Base-by-base conservation (phyloP, 345 rosid species). In the Ricinus communis region DNA sequence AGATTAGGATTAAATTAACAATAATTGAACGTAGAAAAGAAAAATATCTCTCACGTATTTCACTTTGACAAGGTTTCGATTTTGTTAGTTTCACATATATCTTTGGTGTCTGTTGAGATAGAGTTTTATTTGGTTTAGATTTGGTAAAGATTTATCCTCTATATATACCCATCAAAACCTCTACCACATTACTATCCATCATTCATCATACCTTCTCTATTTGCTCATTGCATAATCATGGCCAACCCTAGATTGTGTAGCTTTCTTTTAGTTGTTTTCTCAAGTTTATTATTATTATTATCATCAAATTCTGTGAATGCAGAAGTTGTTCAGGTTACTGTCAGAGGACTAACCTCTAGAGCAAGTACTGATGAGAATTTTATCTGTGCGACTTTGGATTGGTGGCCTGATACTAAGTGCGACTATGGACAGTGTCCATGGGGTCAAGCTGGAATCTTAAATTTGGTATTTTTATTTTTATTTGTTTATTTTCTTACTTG, bases 351-450 rank as follows among this genome's bases (percentile, higher is more conserved):
- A 30, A 83, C 85, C 31, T 54, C 81, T 36, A 65, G 81, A 8
- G 88, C 85, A 0, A 51, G 6, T 22, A 87, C 88, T 0, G 91
- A 87, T 65, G 85, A 81, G 4, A 76, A 78, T 43, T 89, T 85
- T 33, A 65, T 89, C 1, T 89, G 91, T 68, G 88, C 81, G 1
- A 89, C 94, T 24, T 49, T 87, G 8, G 95, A 89, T 62, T 89
- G 89, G 91, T 88, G 93, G 91, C 87, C 94, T 0, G 19, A 11
- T 13, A 62, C 80, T 24, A 89, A 87, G 36, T 84, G 91, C 54
- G 78, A 89, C 46, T 89, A 89, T 38, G 57, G 74, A 13, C 88
- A 81, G 65, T 87, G 90, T 28, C 91, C 88, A 9, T 89, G 94
- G 91, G 88, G 80, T 1, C 60, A 70, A 46, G 81, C 89, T 68